Percentiles rank a stretch among this genome's conserved stretches.
Conservation (phyloP, 805 yeast species). For the Candida oleophila region DNA sequence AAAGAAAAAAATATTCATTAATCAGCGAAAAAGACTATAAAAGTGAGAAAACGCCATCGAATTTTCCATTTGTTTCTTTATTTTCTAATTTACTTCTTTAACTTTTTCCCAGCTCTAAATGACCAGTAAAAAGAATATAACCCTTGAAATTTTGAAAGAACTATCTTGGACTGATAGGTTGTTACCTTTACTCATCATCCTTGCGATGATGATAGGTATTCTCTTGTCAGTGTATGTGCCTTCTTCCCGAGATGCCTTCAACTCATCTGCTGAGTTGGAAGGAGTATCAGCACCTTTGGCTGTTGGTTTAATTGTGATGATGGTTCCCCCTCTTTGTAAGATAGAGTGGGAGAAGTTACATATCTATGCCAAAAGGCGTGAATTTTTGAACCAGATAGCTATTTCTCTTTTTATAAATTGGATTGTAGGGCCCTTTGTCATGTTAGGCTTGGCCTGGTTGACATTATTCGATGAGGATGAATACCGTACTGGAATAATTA, state of each 20-base stretch:
- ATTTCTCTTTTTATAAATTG: conserved; percentile 51
- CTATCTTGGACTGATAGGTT: conserved; percentile 34
- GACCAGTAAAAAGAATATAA: not conserved
- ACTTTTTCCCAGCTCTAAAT: not conserved
- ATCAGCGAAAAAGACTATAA: too few species aligned
- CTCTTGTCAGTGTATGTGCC: conserved; percentile 44
- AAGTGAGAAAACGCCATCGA: not conserved
- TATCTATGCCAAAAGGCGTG: conserved; percentile 9
- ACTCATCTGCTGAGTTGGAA: conserved; percentile 27
- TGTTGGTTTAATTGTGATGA: conserved; percentile 53
- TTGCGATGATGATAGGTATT: conserved; percentile 38
- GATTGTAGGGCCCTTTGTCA: conserved; percentile 55
- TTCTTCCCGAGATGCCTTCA: conserved; percentile 31
- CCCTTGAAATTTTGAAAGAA: not conserved
- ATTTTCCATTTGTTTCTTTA: not conserved
- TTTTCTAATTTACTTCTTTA: too few species aligned
- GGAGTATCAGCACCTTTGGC: conserved; percentile 47
- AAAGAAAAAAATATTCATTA: too few species aligned
- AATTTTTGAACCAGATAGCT: conserved; percentile 24
- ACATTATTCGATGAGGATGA: conserved; percentile 47
- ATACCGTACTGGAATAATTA: conserved; percentile 53
- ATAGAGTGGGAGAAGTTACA: conserved; percentile 48
- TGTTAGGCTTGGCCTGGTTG: conserved; percentile 58
- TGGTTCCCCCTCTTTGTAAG: conserved; percentile 56
- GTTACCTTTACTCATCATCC: conserved; percentile 32